Base-by-base conservation (phyloP, 2,329 filamentous ascomycete genomes). In the Aspergillus carbonarius region DNA sequence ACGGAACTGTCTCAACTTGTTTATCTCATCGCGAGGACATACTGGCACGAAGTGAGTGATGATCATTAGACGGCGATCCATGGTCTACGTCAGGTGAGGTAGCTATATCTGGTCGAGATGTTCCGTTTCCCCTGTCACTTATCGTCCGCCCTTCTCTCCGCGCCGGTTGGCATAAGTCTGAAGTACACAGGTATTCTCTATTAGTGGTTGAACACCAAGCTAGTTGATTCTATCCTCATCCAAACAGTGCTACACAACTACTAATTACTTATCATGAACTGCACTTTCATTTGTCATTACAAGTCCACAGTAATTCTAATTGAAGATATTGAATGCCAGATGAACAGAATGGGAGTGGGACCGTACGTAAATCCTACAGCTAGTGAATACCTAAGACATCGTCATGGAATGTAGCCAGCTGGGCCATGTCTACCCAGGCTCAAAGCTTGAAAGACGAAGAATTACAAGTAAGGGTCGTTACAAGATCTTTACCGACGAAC, bases 1-100 rank as follows among this genome's bases (percentile, higher is more conserved):
- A 73, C 62, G 67, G 65, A 34, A 56, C 67, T 17, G 63, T 68
- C 32, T 47, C 39, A 12, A 17, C 12, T 27, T 40, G 17, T 10
- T 18, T 30, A 5, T 34, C 39, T 54, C 37, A 20, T 42, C 4
- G 37, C 27, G 50, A 42, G 27, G 9, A 23, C 25, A 18, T n/a
- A 44, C 13, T 18, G n/a, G 40, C 13, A 13, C 17, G 32, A 27
- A 53, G 20, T 32, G 30, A 32, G 9, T n/a, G 27, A 17, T 32
- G 35, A 18, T 13, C 6, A 39, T 52, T 5, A 4, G 8, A 20
- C n/a, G 23, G 15, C 25, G 35, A 47, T 27, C 15, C 23, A 13
- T 47, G 23, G 8, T 47, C 23, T 47, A 30, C 39, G 2, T 15
- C 10, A 42, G 10, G 12, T 20, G 39, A 23, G 18, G 39, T 42